These are phyloP conservation scores for Acacia concinna DNA, from an alignment of 331 rosid genomes.

Conservation along the genomic window DNA sequence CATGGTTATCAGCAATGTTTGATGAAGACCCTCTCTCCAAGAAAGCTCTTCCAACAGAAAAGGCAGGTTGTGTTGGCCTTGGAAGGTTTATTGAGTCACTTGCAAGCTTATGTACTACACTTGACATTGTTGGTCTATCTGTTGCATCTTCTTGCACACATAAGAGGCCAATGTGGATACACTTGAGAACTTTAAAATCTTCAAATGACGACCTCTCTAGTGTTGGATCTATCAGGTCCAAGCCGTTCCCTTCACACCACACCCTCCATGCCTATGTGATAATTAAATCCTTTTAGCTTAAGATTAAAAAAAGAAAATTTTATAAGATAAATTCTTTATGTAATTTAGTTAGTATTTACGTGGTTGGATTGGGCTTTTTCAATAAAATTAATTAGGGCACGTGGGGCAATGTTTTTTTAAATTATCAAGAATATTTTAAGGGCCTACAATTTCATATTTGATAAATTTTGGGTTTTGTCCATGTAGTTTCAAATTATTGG, in stretches of 20 bases:
- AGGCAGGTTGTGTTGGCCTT: not conserved
- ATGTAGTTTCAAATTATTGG: not conserved
- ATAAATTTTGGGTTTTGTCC: too few relatives aligned
- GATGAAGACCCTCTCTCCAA: not conserved
- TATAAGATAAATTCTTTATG: not conserved
- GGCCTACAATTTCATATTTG: too few relatives aligned
- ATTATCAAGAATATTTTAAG: too few relatives aligned
- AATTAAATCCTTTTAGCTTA: too few relatives aligned
- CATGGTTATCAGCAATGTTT: not conserved
- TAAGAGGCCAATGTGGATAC: slow-evolving; percentile 12
- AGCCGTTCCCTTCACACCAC: slow-evolving; percentile 1
- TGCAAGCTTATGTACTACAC: slow-evolving; percentile 19
- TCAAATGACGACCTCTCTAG: not conserved
- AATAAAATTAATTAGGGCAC: too few relatives aligned
- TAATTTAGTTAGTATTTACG: not conserved
- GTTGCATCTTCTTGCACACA: slow-evolving; percentile 33
- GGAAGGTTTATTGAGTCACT: not conserved
- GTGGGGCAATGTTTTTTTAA: too few relatives aligned
- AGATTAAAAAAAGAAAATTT: not conserved
- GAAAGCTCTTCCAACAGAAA: slow-evolving; percentile 16
- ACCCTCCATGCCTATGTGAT: slow-evolving; percentile 23
- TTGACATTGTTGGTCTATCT: slow-evolving; percentile 24
- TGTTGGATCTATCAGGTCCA: slow-evolving; percentile 25
- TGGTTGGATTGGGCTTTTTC: too few relatives aligned
- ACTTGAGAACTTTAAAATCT: slow-evolving; percentile 2